These are phyloP conservation scores for Ceratocystis albifundus DNA, from an alignment of 2,329 filamentous ascomycete species.

Conservation along the genomic window DNA sequence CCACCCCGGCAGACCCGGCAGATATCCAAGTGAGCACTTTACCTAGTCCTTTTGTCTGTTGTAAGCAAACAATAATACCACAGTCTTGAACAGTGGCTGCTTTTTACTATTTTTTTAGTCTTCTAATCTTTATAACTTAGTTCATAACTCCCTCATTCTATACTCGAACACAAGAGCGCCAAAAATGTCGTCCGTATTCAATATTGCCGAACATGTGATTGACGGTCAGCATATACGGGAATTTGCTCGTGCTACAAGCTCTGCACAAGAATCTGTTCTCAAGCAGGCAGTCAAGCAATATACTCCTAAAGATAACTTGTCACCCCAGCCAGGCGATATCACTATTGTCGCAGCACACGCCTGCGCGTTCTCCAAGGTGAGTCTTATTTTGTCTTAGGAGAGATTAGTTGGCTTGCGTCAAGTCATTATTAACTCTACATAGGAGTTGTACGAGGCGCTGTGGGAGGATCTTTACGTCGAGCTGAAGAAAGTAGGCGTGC, in stretches of 20 bases:
- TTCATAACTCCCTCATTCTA: not conserved
- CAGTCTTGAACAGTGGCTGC: too few species aligned
- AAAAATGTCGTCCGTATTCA: constrained; percentile 15
- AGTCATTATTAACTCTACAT: not conserved
- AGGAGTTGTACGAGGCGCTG: constrained; percentile 86
- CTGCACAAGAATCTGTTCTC: constrained; percentile 62
- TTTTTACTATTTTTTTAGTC: too few species aligned
- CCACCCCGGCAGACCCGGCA: too few species aligned
- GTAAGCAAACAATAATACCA: too few species aligned
- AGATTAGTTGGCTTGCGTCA: not conserved
- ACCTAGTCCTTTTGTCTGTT: too few species aligned
- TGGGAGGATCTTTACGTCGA: constrained; percentile 68
- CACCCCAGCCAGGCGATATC: constrained; percentile 60
- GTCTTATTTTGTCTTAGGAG: not conserved
- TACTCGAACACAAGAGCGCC: not conserved
- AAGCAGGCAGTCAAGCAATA: constrained; percentile 79
- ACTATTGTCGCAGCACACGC: constrained; percentile 81
- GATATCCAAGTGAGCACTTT: too few species aligned
- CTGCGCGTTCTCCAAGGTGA: constrained; percentile 82
- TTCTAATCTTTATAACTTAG: too few species aligned
- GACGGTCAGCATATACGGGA: constrained; percentile 70
- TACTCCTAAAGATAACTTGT: constrained; percentile 57
- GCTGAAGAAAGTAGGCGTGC: constrained; percentile 46
- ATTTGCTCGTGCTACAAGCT: constrained; percentile 60
- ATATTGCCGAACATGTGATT: constrained; percentile 44